These are phyloP conservation scores for Aurifilum marmelostoma DNA, from an alignment of 2,329 filamentous ascomycete genomes.

Conservation along the genomic window DNA sequence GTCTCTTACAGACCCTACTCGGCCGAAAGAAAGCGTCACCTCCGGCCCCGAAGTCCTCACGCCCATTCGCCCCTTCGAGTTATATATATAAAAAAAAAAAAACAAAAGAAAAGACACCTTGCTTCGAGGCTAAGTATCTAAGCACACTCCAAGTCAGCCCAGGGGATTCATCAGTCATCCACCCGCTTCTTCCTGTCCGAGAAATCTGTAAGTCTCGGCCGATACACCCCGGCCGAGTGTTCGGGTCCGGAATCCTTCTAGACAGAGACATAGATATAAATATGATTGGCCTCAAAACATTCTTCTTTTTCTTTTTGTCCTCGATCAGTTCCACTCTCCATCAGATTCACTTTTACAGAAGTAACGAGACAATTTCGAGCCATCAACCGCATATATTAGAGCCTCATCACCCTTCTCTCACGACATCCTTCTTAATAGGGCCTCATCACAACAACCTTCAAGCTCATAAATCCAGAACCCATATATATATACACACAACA, in stretches of 20 bases:
- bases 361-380: not conserved
- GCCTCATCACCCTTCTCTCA: not conserved
- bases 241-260: not conserved
- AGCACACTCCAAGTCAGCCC: no score
- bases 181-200: no score
- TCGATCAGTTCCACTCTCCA: not conserved
- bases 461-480: slow-evolving; percentile 22
- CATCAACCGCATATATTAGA: not conserved
- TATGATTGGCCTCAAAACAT: no score
- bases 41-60: no score
- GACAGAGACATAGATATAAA: not conserved
- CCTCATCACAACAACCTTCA: not conserved
- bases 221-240: slow-evolving; percentile 1
- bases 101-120: no score
- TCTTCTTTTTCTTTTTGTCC: not conserved
- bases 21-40: no score
- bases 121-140: no score
- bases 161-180: not conserved
- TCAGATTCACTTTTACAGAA: not conserved
- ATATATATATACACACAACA: not conserved
- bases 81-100: no score
- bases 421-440: not conserved
- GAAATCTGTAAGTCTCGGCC: not conserved
- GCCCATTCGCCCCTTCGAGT: no score
- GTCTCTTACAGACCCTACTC: no score